Conservation (phyloP, 2,329 filamentous ascomycete species). For the Lasiodiplodia sp. region DNA sequence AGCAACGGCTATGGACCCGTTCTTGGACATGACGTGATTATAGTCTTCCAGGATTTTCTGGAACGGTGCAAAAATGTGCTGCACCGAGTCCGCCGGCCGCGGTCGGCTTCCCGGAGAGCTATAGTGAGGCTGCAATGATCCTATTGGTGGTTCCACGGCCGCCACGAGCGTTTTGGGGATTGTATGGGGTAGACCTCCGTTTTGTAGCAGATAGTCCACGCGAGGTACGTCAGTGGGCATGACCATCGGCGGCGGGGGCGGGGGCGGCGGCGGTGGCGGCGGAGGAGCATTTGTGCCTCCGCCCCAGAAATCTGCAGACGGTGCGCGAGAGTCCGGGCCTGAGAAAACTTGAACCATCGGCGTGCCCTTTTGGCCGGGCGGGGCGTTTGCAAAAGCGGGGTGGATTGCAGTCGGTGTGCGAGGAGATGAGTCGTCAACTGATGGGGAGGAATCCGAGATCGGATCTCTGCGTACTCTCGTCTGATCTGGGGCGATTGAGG, state of each 20-base stretch:
- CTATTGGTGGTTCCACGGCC: constrained; percentile 58
- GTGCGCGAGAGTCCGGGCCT: constrained; percentile 45
- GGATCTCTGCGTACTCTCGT: constrained; percentile 38
- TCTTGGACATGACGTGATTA: constrained; percentile 77
- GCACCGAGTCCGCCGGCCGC: constrained; percentile 62
- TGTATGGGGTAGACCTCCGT: constrained; percentile 78
- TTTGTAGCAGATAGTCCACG: constrained; percentile 90
- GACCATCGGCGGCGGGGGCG: constrained; percentile 75
- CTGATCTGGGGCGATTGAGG: constrained; percentile 52
- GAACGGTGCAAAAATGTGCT: constrained; percentile 81
- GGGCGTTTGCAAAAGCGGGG: constrained; percentile 44
- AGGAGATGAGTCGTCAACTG: constrained; percentile 53
- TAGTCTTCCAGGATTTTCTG: constrained; percentile 87
- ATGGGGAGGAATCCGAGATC: constrained; percentile 49
- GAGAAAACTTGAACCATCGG: constrained; percentile 54
- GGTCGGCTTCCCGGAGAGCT: constrained; percentile 58
- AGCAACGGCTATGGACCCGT: constrained; percentile 90
- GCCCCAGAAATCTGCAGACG: constrained; percentile 47
- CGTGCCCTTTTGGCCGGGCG: constrained; percentile 44
- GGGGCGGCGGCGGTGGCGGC: constrained; percentile 77
- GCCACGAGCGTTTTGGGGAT: constrained; percentile 78
- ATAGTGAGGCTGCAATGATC: constrained; percentile 64
- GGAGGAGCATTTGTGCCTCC: constrained; percentile 58
- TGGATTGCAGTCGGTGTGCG: constrained; percentile 53
- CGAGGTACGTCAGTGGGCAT: constrained; percentile 73